Evolutionary conservation across 345 rosid genomes (phyloP).

Genomic region (Eucalyptus viminalis): DNA sequence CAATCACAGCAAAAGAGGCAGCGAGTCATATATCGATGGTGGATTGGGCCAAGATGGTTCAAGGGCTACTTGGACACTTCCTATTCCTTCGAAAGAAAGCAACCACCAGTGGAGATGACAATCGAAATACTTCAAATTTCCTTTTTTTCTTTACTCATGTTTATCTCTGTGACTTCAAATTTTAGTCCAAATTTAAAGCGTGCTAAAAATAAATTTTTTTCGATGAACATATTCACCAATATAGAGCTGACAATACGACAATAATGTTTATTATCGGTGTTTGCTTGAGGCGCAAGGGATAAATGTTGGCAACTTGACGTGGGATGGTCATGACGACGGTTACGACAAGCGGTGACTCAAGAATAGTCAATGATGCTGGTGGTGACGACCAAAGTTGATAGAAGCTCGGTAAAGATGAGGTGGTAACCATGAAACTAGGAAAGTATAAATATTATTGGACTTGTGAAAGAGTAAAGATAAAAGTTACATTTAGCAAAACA

Average conservation of each 20-base stretch:
- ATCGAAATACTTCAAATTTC: background rate
- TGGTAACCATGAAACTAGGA: background rate
- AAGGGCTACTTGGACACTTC: background rate
- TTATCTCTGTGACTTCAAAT: background rate
- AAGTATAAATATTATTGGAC: background rate
- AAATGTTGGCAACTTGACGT: background rate
- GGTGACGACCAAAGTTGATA: background rate
- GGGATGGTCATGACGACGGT: background rate
- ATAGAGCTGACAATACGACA: background rate
- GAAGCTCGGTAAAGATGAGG: background rate
- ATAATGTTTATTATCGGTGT: background rate
- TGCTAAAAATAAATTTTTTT: background rate
- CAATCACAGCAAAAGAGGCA: background rate
- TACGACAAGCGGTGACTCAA: rapidly evolving
- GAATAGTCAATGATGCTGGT: background rate
- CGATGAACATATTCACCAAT: background rate
- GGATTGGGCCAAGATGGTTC: background rate
- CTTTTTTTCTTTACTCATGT: background rate
- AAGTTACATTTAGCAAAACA: background rate
- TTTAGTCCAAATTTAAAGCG: background rate
- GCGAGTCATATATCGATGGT: background rate
- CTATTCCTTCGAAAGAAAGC: too few relatives aligned
- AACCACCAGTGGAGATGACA: background rate
- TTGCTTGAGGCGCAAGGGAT: background rate
- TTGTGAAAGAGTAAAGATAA: background rate